Percentiles rank a stretch among this genome's conserved stretches.
Evolutionary conservation across 2,329 filamentous ascomycete genomes (phyloP).

Genomic region (Leptodontidium sp.): DNA sequence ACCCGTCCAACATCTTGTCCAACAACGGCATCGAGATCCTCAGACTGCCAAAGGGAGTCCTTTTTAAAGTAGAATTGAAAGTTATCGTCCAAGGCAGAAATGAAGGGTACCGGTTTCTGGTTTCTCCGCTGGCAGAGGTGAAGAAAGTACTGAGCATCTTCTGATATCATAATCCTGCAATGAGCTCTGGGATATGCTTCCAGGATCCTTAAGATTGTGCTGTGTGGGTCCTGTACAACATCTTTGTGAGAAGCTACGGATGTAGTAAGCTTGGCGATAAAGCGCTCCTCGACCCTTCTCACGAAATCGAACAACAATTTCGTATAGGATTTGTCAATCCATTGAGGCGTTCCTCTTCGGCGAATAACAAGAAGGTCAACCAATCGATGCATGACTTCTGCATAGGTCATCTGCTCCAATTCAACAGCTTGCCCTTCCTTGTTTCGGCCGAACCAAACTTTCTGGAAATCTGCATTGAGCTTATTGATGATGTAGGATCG

Average conservation of each 20-base stretch:
- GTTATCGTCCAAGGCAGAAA: slow-evolving; percentile 90
- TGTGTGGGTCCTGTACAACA: too few relatives aligned
- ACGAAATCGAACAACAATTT: too few relatives aligned
- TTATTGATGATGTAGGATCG: slow-evolving; percentile 97
- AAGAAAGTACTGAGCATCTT: slow-evolving; percentile 97
- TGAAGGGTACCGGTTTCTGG: slow-evolving; percentile 97
- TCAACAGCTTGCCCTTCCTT: slow-evolving; percentile 82
- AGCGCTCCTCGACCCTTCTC: too few relatives aligned
- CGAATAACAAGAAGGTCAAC: too few relatives aligned
- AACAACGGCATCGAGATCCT: slow-evolving; percentile 94
- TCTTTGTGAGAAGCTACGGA: too few relatives aligned
- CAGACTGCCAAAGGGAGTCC: slow-evolving; percentile 98
- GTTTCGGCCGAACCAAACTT: slow-evolving; percentile 95
- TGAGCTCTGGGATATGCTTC: slow-evolving; percentile 86
- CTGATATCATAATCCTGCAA: slow-evolving; percentile 92
- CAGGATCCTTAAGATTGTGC: slow-evolving; percentile 89
- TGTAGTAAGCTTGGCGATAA: too few relatives aligned
- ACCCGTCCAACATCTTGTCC: slow-evolving; percentile 95
- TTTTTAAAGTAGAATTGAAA: slow-evolving; percentile 99
- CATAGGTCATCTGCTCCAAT: slow-evolving; percentile 95
- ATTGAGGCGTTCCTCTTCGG: too few relatives aligned
- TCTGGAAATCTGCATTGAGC: slow-evolving; percentile 95
- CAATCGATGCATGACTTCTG: slow-evolving; percentile 86
- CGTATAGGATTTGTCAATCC: too few relatives aligned
- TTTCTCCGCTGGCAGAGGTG: slow-evolving; percentile 88